Conservation (phyloP, 495 filamentous ascomycete genomes). For the Aspergillus carlsbadensis region DNA sequence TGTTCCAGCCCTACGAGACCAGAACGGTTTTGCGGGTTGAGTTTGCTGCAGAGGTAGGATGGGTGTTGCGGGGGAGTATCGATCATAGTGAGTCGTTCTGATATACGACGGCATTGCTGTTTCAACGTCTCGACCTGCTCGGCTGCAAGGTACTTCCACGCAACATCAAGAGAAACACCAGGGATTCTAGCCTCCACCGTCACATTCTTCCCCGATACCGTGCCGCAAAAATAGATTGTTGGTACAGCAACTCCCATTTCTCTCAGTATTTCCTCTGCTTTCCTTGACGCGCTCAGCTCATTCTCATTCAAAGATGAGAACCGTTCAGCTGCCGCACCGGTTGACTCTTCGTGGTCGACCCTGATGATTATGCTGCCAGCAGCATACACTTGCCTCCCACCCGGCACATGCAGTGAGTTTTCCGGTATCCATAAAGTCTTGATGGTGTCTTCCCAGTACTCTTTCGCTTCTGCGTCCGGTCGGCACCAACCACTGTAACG, state of each 20-base stretch:
- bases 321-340: conserved; percentile 26
- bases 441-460: conserved; percentile 39
- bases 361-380: conserved; percentile 40
- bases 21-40: conserved; percentile 34
- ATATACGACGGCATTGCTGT: conserved; percentile 36
- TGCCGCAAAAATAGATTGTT: conserved; percentile 40
- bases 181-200: conserved; percentile 44
- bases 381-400: conserved; percentile 36
- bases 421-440: conserved; percentile 31
- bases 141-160: conserved; percentile 38
- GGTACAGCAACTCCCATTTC: conserved; percentile 39
- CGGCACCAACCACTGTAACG: conserved; percentile 36
- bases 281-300: conserved; percentile 38
- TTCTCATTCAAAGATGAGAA: conserved; percentile 61
- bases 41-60: conserved; percentile 38
- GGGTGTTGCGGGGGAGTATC: conserved; percentile 29
- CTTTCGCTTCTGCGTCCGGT: conserved; percentile 27
- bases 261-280: conserved; percentile 35
- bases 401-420: conserved; percentile 36
- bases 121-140: conserved; percentile 36
- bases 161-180: conserved; percentile 44
- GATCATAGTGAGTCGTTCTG: conserved; percentile 27
- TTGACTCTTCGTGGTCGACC: conserved; percentile 33
- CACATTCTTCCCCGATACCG: conserved; percentile 40
- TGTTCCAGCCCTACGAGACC: conserved; percentile 27